Evolutionary conservation across 805 yeast genomes (phyloP).

Genomic region (Sungouiozyma ichnusensis): DNA sequence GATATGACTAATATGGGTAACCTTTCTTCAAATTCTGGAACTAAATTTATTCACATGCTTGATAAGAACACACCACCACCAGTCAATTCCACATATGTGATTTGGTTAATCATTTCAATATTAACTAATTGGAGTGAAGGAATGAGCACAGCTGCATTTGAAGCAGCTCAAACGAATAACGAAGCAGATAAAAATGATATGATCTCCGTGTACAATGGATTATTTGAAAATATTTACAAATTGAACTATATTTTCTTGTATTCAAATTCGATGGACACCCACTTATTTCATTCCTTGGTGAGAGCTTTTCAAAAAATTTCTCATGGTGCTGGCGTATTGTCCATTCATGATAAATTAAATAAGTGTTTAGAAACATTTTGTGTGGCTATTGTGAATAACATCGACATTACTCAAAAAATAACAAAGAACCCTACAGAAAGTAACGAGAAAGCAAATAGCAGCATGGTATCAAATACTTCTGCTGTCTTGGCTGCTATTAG

Average conservation of each 20-base stretch:
- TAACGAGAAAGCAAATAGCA: not conserved
- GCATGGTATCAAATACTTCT: not conserved
- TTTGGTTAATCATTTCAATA: slow-evolving; percentile 46
- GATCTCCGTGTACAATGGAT: slow-evolving; percentile 25
- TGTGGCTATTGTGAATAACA: slow-evolving; percentile 34
- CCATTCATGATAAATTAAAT: slow-evolving; percentile 46
- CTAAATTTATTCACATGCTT: slow-evolving; percentile 58
- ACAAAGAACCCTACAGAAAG: slow-evolving; percentile 33
- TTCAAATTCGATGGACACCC: slow-evolving; percentile 54
- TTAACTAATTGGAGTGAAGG: slow-evolving; percentile 56
- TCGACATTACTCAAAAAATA: slow-evolving; percentile 1
- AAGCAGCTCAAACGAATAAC: slow-evolving; percentile 34
- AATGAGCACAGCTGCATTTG: slow-evolving; percentile 25
- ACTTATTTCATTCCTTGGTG: slow-evolving; percentile 54
- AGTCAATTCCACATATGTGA: slow-evolving; percentile 50
- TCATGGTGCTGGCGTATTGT: slow-evolving; percentile 74
- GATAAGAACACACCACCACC: slow-evolving; percentile 75
- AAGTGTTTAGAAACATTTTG: slow-evolving; percentile 41
- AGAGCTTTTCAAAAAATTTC: slow-evolving; percentile 72
- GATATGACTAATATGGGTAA: slow-evolving; percentile 32
- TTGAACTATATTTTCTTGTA: slow-evolving; percentile 45
- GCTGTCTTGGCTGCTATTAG: slow-evolving; percentile 15
- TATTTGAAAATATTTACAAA: slow-evolving; percentile 33
- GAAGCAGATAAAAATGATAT: slow-evolving; percentile 9
- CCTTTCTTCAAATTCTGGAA: slow-evolving; percentile 37